Base-by-base conservation (phyloP, 2,329 filamentous ascomycete genomes). In the Fusarium neocosmosporiellum region DNA sequence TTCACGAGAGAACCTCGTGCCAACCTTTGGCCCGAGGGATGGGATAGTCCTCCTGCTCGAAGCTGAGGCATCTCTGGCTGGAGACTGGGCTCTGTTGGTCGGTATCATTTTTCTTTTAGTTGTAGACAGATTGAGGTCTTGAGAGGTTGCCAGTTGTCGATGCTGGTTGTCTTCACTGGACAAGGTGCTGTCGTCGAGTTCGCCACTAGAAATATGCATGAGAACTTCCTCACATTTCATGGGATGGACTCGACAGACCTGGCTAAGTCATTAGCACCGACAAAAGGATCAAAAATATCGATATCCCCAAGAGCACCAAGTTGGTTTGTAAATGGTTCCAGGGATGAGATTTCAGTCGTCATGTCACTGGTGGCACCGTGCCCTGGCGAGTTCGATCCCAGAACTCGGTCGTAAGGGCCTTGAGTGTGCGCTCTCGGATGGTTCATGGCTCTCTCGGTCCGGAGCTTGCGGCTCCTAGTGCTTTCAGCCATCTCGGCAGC, bases 1-100 rank as follows among this genome's bases (percentile, higher is more conserved):
- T 14, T 61, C 48, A 22, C 46, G 59, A 9, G 63, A 66, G 48
- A 66, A 66, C 13, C 58, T 27, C 2, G 46, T 53, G 8, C 63
- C 58, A 18, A 62, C 58, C 34, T 66, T 66, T n/a, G 37, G 34
- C 20, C 24, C n/a, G 1, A 18, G 24, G 33, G 22, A 7, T 14
- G 54, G 22, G 22, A 18, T n/a, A 27, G 43, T 48, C 24, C 10
- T n/a, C 9, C 2, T 11, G 27, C 16, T 34, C 4, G 20, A 3
- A 11, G 13, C 29, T 2, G 14, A 13, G 3, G 4, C 20, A 37
- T 34, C 20, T 7, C 0, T 3, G 4, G 14, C 6, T 37, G 53
- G 7, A 13, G 22, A 16, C 2, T 55, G 5, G 31, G 18, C 20
- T 55, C n/a, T 13, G 1, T 29, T n/a, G 2, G 18, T 7, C 16